Evolutionary conservation across 441 rosid species (phyloP), one percentile per base, ranked within the genome.

Genomic region (Jatropha multifida): DNA sequence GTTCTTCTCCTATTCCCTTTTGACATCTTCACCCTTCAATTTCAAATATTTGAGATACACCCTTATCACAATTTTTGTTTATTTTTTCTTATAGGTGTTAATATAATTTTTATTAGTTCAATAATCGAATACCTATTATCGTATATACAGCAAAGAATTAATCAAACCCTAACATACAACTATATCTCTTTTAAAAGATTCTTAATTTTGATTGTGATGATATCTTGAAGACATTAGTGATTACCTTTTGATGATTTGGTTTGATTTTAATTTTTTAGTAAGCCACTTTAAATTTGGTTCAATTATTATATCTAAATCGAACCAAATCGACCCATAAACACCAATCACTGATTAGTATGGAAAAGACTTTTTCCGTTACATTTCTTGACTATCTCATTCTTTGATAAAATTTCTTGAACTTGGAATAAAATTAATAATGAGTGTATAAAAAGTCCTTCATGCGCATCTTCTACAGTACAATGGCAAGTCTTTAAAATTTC

Each of bases 381-480:
- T 20, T 23, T 42, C 4, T 66, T 42, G 52, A 66, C 20, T n/a
- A 8, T 9, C 32, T 17, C 7, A 15, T 7, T 58, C 7, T 20
- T 65, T 18, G 68, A 17, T 15, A 40, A 70, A 41, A 32, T 56
- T 27, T 5, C 7, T 60, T 23, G 10, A 60, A 27, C 7, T 52
- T 27, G 49, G 42, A 23, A 41, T 18, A 54, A 49, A 46, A 26
- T 52, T 56, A 56, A 67, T 48, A 58, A 74, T 56, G 77, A 74
- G 23, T 10, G 41, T 18, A 44, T 44, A 10, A 20, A 38, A 68
- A 49, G 60, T 18, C 6, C 65, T 52, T 32, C 74, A 77, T 65
- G 75, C 41, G 72, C 80, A 61, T 72, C 72, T 15, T 62, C 77
- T 10, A 68, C 77, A 66, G 73, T 67, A 5, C 10, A 69, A 69